Conservation (phyloP, 1,139 yeast genomes). For the Pichiaceae sp. region DNA sequence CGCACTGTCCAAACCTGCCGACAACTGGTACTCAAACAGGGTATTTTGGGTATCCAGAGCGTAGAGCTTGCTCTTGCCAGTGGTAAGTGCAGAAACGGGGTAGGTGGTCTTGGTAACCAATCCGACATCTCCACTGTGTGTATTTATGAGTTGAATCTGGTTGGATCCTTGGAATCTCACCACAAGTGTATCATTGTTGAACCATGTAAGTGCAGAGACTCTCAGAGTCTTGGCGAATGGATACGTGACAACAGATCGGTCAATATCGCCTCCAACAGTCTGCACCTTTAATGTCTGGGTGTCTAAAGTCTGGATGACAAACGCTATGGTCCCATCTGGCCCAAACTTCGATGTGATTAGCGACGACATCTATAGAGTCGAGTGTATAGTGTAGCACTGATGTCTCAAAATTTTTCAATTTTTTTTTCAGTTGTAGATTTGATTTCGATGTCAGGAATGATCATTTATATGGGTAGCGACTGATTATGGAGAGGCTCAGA, state of each 20-base stretch:
- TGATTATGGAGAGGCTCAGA: too few relatives aligned
- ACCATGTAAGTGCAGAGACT: conserved; percentile 29
- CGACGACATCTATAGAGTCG: conserved; percentile 6
- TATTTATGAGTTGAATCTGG: background rate
- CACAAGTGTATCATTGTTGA: background rate
- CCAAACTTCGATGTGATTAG: conserved; percentile 35
- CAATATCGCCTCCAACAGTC: conserved; percentile 27
- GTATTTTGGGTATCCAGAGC: conserved; percentile 9
- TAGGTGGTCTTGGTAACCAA: background rate
- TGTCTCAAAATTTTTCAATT: too few relatives aligned
- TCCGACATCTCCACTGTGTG: background rate
- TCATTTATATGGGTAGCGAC: too few relatives aligned
- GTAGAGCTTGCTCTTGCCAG: conserved; percentile 2
- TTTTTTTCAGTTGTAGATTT: too few relatives aligned
- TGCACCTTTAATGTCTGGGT: conserved; percentile 65
- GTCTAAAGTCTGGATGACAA: conserved; percentile 64
- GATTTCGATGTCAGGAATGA: too few relatives aligned
- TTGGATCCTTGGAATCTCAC: background rate
- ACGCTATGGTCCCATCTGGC: conserved; percentile 54
- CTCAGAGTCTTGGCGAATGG: conserved; percentile 44
- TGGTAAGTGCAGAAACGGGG: background rate
- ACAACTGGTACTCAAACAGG: conserved; percentile 7
- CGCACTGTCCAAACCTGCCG: background rate
- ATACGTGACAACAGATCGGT: conserved; percentile 21
- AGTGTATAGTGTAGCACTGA: too few relatives aligned